Evolutionary conservation across 345 rosid species (phyloP).

Genomic region (Theobroma cacao): DNA sequence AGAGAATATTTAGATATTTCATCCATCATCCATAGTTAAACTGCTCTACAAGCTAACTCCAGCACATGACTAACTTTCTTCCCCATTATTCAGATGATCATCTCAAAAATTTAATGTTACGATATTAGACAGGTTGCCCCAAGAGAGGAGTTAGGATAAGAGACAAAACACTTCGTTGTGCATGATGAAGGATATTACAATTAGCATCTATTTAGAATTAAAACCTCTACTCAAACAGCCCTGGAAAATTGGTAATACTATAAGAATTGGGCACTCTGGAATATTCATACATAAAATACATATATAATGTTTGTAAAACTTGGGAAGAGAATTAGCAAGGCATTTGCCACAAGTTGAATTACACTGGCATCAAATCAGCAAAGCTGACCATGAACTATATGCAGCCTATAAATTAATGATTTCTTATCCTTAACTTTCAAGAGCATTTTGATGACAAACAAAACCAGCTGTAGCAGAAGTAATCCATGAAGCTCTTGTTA

Average conservation of each 20-base stretch:
- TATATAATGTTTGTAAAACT: not conserved
- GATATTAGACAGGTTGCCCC: not conserved
- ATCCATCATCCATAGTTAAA: slow-evolving; percentile 7
- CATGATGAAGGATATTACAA: not conserved
- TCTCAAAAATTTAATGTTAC: not conserved
- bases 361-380: not conserved
- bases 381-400: not conserved
- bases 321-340: not conserved
- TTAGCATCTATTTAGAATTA: not conserved
- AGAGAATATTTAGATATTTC: not conserved
- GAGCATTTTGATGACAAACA: not conserved
- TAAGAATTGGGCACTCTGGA: not conserved
- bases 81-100: not conserved
- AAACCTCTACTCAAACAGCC: not conserved
- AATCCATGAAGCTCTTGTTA: not conserved
- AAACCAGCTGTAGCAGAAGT: not conserved
- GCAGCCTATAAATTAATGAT: not conserved
- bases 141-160: not conserved
- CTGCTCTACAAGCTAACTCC: not conserved
- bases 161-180: not conserved
- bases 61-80: not conserved
- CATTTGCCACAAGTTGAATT: not conserved
- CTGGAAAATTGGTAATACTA: not conserved
- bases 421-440: not conserved
- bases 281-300: not conserved